phyloP scores from a whole-genome alignment of 164 flowering plant genomes.

The Liquidambar formosana region DNA sequence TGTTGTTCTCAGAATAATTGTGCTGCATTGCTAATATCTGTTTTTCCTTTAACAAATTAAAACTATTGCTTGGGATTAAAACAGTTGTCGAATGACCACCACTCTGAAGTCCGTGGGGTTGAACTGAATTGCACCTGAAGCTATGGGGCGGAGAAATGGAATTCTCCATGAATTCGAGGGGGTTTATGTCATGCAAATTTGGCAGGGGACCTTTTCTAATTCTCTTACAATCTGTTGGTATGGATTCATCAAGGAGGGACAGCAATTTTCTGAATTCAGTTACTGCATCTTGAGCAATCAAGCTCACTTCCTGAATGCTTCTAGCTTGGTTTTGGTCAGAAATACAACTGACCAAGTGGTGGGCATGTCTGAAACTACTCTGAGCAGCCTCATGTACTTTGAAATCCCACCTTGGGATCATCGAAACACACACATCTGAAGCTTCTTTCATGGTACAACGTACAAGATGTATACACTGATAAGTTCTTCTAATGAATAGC shows the following conservation, averaged over 20 bases:
- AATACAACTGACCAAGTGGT: slow-evolving; percentile 23
- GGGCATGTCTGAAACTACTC: slow-evolving; percentile 30
- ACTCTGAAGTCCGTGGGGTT: neutral
- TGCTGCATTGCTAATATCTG: neutral
- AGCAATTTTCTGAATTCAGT: slow-evolving; percentile 33
- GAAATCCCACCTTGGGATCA: slow-evolving; percentile 25
- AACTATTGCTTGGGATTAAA: slow-evolving; percentile 1
- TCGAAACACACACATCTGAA: slow-evolving; percentile 16
- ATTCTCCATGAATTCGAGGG: slow-evolving; percentile 28
- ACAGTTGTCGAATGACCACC: neutral
- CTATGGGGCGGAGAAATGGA: neutral
- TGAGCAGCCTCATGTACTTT: slow-evolving; percentile 33
- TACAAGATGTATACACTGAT: too few relatives aligned
- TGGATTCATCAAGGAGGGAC: slow-evolving; percentile 26
- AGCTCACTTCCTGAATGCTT: slow-evolving; percentile 27
- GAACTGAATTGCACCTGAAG: neutral
- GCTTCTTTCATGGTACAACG: slow-evolving; percentile 14
- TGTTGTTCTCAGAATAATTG: neutral
- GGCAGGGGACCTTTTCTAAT: slow-evolving; percentile 38
- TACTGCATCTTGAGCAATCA: slow-evolving; percentile 26
- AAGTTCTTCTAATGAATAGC: neutral
- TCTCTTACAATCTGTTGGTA: slow-evolving; percentile 18
- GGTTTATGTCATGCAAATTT: slow-evolving; percentile 16
- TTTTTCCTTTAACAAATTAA: neutral
- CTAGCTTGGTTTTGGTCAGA: slow-evolving; percentile 23